Conservation (phyloP, 352 stramenopile species). For the Globisporangium rhizosaccharum region DNA sequence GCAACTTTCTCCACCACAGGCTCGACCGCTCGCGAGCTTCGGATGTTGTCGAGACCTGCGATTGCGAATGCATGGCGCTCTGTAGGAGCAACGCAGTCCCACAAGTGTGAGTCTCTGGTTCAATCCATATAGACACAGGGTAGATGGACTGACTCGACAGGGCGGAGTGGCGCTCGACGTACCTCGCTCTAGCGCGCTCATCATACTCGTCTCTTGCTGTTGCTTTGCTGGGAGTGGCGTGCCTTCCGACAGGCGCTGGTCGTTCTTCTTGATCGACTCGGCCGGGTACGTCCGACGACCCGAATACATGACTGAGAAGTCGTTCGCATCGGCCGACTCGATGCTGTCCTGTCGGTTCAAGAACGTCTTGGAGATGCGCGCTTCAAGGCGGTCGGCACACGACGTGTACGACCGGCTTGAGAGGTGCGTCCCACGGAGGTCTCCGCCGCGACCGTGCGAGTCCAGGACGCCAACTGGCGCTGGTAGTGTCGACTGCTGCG, state of each 20-base stretch:
- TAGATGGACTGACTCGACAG: too few relatives aligned
- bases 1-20: slow-evolving; percentile 16
- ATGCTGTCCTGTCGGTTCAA: slow-evolving; percentile 28
- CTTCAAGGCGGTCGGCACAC: slow-evolving; percentile 53
- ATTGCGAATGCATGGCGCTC: slow-evolving; percentile 15
- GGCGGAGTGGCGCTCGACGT: not conserved
- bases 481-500: not conserved
- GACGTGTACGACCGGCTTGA: slow-evolving; percentile 25
- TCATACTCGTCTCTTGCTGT: slow-evolving; percentile 31
- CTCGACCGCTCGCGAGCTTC: slow-evolving; percentile 13
- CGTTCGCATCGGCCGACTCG: slow-evolving; percentile 21
- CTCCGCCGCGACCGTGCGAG: slow-evolving; percentile 3
- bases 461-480: not conserved
- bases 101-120: not conserved
- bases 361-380: slow-evolving; percentile 58
- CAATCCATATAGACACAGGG: too few relatives aligned
- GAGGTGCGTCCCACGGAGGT: slow-evolving; percentile 19
- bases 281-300: slow-evolving; percentile 63
- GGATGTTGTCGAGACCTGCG: slow-evolving; percentile 10
- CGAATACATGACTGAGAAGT: slow-evolving; percentile 48
- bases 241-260: slow-evolving; percentile 38
- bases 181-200: slow-evolving; percentile 26
- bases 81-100: not conserved
- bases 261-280: slow-evolving; percentile 43
- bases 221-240: slow-evolving; percentile 4